phyloP scores from a whole-genome alignment of 1,284 basidiomycete species.

The Leccinum pachyderme region DNA sequence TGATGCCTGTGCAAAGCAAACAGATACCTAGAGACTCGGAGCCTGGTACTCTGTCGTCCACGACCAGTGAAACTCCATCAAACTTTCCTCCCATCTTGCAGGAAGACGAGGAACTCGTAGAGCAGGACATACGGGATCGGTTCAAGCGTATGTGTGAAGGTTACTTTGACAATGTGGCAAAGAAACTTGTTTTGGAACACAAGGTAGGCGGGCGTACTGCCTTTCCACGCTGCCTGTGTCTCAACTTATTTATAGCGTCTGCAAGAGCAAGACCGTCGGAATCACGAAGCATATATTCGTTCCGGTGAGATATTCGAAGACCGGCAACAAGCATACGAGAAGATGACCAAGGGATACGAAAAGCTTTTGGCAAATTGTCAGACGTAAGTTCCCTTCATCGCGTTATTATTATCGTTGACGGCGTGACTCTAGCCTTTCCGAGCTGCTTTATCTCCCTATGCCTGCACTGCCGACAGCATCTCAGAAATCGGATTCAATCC shows the following conservation, averaged over 20 bases:
- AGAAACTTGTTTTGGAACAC: constrained; percentile 90
- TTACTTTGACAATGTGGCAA: constrained; percentile 90
- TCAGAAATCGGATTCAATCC: constrained; percentile 75
- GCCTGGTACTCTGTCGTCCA: constrained; percentile 50
- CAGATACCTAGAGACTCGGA: constrained; percentile 56
- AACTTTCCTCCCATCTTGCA: constrained; percentile 43
- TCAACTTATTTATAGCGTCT: constrained; percentile 58
- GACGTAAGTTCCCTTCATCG: constrained; percentile 48
- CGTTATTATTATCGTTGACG: constrained; percentile 4
- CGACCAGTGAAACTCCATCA: constrained; percentile 39
- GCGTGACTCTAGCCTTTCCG: constrained; percentile 66
- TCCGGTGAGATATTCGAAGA: constrained; percentile 99
- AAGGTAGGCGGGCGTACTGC: constrained; percentile 53
- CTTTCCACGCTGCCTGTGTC: neutral
- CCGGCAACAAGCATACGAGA: constrained; percentile 96
- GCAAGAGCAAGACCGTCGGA: constrained; percentile 94
- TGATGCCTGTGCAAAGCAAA: constrained; percentile 54
- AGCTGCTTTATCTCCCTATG: constrained; percentile 78
- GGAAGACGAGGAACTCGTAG: constrained; percentile 74
- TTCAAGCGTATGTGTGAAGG: constrained; percentile 92
- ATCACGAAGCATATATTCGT: constrained; percentile 98
- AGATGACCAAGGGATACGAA: constrained; percentile 95
- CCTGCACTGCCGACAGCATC: constrained; percentile 81
- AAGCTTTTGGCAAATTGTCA: constrained; percentile 85
- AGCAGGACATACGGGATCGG: constrained; percentile 80